Percentiles rank a stretch among this genome's conserved stretches.
Conservation (phyloP, 257 asterid genomes). For the Paraleonurus japonicus region DNA sequence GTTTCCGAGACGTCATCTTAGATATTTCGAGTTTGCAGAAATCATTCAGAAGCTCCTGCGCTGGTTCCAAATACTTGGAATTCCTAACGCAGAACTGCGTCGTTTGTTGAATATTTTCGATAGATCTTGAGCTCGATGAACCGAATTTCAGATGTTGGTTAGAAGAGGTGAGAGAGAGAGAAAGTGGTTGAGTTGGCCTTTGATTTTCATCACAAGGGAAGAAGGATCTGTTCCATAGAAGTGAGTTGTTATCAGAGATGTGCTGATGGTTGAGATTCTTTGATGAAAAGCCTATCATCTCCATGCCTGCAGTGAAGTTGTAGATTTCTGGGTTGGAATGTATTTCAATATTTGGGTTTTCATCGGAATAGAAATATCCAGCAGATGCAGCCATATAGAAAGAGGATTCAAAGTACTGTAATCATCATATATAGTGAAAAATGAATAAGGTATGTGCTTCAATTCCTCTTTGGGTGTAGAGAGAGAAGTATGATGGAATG, state of each 20-base stretch:
- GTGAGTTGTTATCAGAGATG: too few species aligned
- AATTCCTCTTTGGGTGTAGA: too few species aligned
- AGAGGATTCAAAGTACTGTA: too few species aligned
- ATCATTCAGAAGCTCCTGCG: slow-evolving; percentile 69
- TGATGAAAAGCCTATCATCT: too few species aligned
- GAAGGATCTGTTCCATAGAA: too few species aligned
- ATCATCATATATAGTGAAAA: too few species aligned
- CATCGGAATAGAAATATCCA: slow-evolving; percentile 36
- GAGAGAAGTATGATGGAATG: too few species aligned
- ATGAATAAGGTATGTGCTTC: too few species aligned
- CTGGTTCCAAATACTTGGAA: slow-evolving; percentile 62
- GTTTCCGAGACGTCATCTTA: slow-evolving; percentile 27
- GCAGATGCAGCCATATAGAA: slow-evolving; percentile 46
- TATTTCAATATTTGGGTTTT: slow-evolving; percentile 30
- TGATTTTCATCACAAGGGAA: too few species aligned
- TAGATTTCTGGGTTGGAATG: slow-evolving; percentile 52
- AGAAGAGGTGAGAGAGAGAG: slow-evolving; percentile 76
- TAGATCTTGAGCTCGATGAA: slow-evolving; percentile 55
- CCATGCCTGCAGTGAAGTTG: too few species aligned
- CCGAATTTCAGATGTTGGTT: slow-evolving; percentile 43
- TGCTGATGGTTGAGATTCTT: too few species aligned
- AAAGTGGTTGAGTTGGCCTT: slow-evolving; percentile 30
- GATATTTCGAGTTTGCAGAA: slow-evolving; percentile 61
- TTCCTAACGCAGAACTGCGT: slow-evolving; percentile 33
- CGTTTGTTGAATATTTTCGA: slow-evolving; percentile 34